A percentile compares a stretch with the other conserved stretches of the same genome.
These are phyloP conservation scores for Penicillium cataractarum DNA, from an alignment of 495 filamentous ascomycete genomes.

Conservation along the genomic window DNA sequence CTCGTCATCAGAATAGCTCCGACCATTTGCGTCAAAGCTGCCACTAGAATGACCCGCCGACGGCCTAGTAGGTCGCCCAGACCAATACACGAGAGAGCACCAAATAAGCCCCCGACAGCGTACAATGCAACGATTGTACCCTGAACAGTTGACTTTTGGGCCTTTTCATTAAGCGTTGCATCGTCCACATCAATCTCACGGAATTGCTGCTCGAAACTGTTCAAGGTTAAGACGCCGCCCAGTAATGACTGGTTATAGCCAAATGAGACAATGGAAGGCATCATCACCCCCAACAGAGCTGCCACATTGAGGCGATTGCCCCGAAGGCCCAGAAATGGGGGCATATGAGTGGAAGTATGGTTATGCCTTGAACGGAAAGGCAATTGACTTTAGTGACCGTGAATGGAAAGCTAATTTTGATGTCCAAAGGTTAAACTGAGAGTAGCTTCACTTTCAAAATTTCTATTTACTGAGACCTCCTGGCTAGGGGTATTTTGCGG, in stretches of 20 bases:
- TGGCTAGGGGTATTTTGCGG: not conserved
- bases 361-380: not conserved
- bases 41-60: constrained; percentile 25
- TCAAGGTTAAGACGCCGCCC: constrained; percentile 32
- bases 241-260: constrained; percentile 49
- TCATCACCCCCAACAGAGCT: constrained; percentile 25
- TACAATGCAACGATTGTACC: constrained; percentile 31
- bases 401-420: not conserved
- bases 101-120: constrained; percentile 27
- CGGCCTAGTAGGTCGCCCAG: constrained; percentile 30
- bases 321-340: constrained; percentile 23
- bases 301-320: constrained; percentile 29
- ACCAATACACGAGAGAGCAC: constrained; percentile 25
- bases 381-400: not conserved
- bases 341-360: constrained; percentile 9
- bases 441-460: not conserved
- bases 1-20: constrained; percentile 43
- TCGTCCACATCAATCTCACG: constrained; percentile 42
- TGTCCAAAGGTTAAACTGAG: not conserved
- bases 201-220: constrained; percentile 43
- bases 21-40: constrained; percentile 25
- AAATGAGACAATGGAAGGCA: constrained; percentile 44
- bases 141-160: constrained; percentile 22
- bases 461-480: not conserved
- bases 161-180: constrained; percentile 27